Base-by-base conservation (phyloP, 1,284 basidiomycete genomes). In the Phellopilus nigrolimitatus region DNA sequence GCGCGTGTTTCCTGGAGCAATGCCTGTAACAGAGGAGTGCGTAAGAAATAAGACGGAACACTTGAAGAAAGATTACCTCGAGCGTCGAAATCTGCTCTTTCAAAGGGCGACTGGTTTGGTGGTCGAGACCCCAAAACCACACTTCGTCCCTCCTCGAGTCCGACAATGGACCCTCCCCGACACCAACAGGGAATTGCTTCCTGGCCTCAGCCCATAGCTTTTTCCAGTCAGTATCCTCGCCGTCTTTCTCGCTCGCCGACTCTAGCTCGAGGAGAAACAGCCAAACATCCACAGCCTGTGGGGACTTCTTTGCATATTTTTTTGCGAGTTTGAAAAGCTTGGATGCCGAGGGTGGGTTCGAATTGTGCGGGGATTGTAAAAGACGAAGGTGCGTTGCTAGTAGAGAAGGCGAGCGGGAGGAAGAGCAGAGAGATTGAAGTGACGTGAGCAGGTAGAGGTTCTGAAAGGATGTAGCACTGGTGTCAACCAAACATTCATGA, bases 361-460 rank as follows among this genome's bases (percentile, higher is more conserved):
- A 58, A 19, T 56, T 49, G 27, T 49, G 56, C 9, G 55, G 49
- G 12, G 62, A 55, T 17, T 59, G 51, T 10, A 78, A 61, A n/a
- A 82, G 60, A 39, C 67, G 71, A 49, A 83, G 61, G 57, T 79
- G 73, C 21, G 71, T 65, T 12, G 72, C 68, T 51, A 77, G 68
- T 48, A 82, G 61, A 34, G 67, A 62, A 71, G 64, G 7, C 66
- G 68, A 5, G 61, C 56, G 36, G 63, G 60, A 24, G 57, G 55
- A 41, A 61, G 56, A n/a, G 41, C 74, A 70, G 39, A 78, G 59
- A 25, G 66, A 63, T 43, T 74, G 71, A 45, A 86, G 62, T 33
- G 76, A 79, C 28, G 67, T 68, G 49, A 78, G 65, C 36, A 84
- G 69, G 65, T 84, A 86, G 30, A 61, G 58, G 64, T 71, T 74